Evolutionary conservation across 108 stramenopile species (phyloP).

Genomic region (Nannochloropsis salina): DNA sequence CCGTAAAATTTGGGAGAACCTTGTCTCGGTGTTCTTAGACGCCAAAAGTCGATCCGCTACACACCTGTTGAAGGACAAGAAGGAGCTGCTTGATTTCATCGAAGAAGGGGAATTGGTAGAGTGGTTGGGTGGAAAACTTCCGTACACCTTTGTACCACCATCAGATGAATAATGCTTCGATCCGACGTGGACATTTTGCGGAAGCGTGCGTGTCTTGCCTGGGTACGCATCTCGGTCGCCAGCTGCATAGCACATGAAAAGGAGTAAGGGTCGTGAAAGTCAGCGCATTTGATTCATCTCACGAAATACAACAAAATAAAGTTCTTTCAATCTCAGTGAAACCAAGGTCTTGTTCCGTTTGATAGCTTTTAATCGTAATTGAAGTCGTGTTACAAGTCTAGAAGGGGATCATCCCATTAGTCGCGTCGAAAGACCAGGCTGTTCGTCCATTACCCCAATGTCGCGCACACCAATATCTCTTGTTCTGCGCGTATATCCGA

Average conservation of each 20-base stretch:
- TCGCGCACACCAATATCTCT: no score
- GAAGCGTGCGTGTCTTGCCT: no score
- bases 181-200: neutral
- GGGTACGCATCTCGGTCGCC: no score
- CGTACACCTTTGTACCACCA: neutral
- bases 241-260: no score
- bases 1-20: slow-evolving; percentile 6
- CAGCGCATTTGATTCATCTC: no score
- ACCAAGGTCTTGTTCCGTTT: no score
- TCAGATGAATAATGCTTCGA: neutral
- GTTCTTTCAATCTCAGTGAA: no score
- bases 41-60: neutral
- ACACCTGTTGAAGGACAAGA: neutral
- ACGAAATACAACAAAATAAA: no score
- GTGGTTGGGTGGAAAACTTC: slow-evolving; percentile 5
- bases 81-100: neutral
- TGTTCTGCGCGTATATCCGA: no score
- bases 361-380: neutral
- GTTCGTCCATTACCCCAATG: no score
- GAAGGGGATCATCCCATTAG: neutral
- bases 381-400: neutral
- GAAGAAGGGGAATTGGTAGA: neutral
- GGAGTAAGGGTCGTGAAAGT: no score
- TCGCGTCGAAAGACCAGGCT: no score
- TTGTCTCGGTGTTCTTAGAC: slow-evolving; percentile 2